A percentile compares a stretch with the other conserved stretches of the same genome.
phyloP scores from a whole-genome alignment of 768 basidiomycete species.

The Auricularia sp. region DNA sequence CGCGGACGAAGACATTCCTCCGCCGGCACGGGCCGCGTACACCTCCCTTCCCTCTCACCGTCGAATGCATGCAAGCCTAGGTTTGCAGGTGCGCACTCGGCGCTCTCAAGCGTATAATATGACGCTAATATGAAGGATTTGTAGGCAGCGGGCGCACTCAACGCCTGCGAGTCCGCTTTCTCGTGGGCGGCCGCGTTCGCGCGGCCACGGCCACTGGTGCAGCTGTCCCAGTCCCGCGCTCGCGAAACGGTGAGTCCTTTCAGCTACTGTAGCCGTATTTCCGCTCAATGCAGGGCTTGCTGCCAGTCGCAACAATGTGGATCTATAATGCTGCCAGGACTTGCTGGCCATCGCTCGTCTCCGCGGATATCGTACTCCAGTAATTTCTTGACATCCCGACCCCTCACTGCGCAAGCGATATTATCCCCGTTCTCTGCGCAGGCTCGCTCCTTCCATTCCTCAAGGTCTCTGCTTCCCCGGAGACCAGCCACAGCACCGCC shows the following conservation, averaged over 20 bases:
- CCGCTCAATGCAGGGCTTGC: neutral
- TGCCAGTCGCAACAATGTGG: neutral
- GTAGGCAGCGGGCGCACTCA: neutral
- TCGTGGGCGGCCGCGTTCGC: neutral
- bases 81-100: neutral
- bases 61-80: constrained; percentile 2
- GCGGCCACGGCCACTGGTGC: neutral
- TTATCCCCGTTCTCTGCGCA: neutral
- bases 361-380: neutral
- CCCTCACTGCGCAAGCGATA: neutral
- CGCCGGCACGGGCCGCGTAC: neutral
- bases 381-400: neutral
- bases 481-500: neutral
- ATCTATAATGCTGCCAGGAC: neutral
- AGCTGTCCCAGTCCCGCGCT: neutral
- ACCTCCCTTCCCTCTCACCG: constrained; percentile 2
- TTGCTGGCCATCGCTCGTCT: neutral
- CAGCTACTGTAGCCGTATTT: neutral
- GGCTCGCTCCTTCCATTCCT: neutral
- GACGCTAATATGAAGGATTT: too few species aligned
- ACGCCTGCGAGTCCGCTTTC: neutral
- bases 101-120: neutral
- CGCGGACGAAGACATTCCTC: neutral
- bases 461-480: neutral
- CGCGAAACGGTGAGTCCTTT: neutral